Evolutionary conservation across 768 basidiomycete species (phyloP), one percentile per base, ranked within the genome.

Genomic region (Rhizopogon vinicolor): DNA sequence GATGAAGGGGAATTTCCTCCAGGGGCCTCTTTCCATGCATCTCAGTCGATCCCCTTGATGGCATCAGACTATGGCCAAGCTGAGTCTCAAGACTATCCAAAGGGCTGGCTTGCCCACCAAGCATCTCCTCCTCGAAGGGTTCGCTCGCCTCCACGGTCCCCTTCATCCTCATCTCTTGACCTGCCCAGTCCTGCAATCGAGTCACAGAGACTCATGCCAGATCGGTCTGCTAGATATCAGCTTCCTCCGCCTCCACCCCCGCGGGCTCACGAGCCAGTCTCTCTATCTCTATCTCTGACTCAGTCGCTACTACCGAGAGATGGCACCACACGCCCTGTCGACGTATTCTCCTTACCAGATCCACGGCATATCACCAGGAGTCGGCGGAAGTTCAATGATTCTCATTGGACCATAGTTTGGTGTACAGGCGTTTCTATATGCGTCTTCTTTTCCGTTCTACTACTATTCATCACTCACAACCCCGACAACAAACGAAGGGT

Each of bases 261-360:
- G 33, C 79, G 78, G 8, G 70, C 76, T 3, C 73, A 65, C 56
- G 60, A 76, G 50, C 74, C 79, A 28, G 72, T 78, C 37, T 82
- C 84, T n/a, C 39, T 49, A 49, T 37, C 35, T 12, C 71, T 87
- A 53, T 85, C 86, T 13, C 73, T 93, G n/a, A 90, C 87, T 3
- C 83, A 91, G 63, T 91, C 91, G 3, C 74, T 93, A 7, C 76
- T 93, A 6, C 91, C 89, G 16, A 73, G 89, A 54, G 89, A 89
- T 58, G 87, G 87, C 29, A 74, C 74, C 42, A 69, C 80, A 19
- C 79, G 86, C 46, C 81, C 86, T 5, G 62, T 84, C 18, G 85
- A 87, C 68, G 79, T 86, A 35, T 93, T 93, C 70, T 83, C 83
- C 28, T 76, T 92, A 13, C 91, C 89, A 3, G 88, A 91, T 63